A percentile compares a stretch with the other conserved stretches of the same genome.
Evolutionary conservation across 2,329 filamentous ascomycete genomes (phyloP).

Genomic region (Fusarium aywerte): DNA sequence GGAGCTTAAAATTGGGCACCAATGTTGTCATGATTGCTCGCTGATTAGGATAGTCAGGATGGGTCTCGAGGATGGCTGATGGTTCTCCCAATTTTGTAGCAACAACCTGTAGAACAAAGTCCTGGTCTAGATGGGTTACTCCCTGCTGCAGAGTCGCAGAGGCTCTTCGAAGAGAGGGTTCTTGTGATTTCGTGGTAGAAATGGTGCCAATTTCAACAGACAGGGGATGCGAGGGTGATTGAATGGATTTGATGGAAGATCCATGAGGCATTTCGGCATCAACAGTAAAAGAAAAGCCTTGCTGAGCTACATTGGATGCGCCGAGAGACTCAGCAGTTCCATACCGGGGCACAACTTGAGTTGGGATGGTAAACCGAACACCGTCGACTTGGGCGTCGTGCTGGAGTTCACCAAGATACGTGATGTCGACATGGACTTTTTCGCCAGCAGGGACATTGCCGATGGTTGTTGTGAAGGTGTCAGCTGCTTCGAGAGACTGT

Average conservation of each 20-base stretch:
- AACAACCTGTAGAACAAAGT: constrained; percentile 74
- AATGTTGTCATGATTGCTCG: constrained; percentile 76
- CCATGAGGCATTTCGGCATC: constrained; percentile 61
- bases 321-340: constrained; percentile 49
- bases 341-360: constrained; percentile 73
- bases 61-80: constrained; percentile 72
- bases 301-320: not conserved
- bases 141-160: constrained; percentile 69
- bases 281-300: constrained; percentile 48
- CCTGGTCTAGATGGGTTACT: constrained; percentile 65
- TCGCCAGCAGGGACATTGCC: constrained; percentile 72
- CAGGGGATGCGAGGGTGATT: constrained; percentile 75
- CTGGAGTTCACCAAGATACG: constrained; percentile 76
- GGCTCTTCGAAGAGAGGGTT: constrained; percentile 67
- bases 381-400: constrained; percentile 76
- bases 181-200: constrained; percentile 52
- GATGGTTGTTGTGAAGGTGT: constrained; percentile 75
- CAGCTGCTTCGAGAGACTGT: constrained; percentile 67
- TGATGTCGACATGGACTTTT: constrained; percentile 69
- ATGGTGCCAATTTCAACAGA: constrained; percentile 71
- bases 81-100: constrained; percentile 70
- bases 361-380: constrained; percentile 75
- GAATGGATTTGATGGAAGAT: constrained; percentile 68
- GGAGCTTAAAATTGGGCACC: constrained; percentile 75
- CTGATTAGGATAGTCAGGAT: constrained; percentile 69